Base-by-base conservation (phyloP, 495 filamentous ascomycete species). In the Pyrenopolyporus hunteri region DNA sequence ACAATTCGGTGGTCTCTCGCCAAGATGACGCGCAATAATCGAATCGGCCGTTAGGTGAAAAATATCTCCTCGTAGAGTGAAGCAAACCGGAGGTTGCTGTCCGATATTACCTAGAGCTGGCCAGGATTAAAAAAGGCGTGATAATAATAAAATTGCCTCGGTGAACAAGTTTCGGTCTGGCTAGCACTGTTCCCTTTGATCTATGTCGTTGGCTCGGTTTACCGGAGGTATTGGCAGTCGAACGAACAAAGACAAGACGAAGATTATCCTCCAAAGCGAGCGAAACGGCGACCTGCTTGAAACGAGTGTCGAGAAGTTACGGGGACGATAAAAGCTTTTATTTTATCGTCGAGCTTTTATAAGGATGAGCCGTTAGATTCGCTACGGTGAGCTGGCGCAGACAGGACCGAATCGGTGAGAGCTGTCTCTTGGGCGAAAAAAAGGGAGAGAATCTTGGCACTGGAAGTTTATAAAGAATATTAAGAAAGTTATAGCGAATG, bases 401-500 rank as follows among this genome's bases (percentile, higher is more conserved):
- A 56, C 43, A 46, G 50, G 35, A 29, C 44, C 26, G 23, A 46
- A 50, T 50, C 37, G 49, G 39, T 22, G 39, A 44, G 19, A 42
- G 32, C 45, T 60, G 55, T 56, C 63, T 51, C 50, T 28, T 32
- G n/a, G 20, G 50, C 44, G 28, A 39, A 33, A 51, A 31, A 50
- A 47, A 36, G 35, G 57, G 50, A 31, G 50, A 59, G 45, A 46
- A 52, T 52, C 63, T 65, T 65, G 56, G 63, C 63, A 46, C 7
- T 29, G 43, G 37, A 55, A 59, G 29, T 53, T 50, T 69, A 70
- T 65, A 66, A 66, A 65, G 59, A 63, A 63, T 64, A 72, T 69
- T 69, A 70, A 66, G 63, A 73, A 65, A 73, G 70, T 57, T 68
- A 75, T 68, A 69, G 60, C 45, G 63, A 70, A 70, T 64, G 68